Conservation (phyloP, 1,284 basidiomycete species). For the Earliella scabrosa region DNA sequence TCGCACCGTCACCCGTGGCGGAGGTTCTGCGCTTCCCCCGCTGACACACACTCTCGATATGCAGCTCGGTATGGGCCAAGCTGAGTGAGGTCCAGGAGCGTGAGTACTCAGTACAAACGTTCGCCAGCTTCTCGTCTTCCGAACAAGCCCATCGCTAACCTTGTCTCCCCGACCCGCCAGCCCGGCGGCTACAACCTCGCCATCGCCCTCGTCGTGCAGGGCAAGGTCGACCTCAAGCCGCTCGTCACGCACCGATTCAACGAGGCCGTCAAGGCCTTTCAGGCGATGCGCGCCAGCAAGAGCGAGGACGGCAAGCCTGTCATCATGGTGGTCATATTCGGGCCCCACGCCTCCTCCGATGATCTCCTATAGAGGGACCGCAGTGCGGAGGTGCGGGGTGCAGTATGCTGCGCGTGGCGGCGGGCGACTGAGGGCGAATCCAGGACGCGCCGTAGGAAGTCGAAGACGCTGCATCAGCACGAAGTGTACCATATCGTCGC, state of each 20-base stretch:
- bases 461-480: too few relatives aligned
- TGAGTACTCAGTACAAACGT: slow-evolving; percentile 44
- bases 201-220: slow-evolving; percentile 78
- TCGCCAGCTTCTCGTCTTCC: background rate
- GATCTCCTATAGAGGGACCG: slow-evolving; percentile 26
- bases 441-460: too few relatives aligned
- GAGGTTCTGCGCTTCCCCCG: too few relatives aligned
- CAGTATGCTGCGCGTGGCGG: too few relatives aligned
- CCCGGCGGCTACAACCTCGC: slow-evolving; percentile 87
- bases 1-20: too few relatives aligned
- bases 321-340: slow-evolving; percentile 80
- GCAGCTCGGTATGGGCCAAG: slow-evolving; percentile 77
- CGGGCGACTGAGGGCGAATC: too few relatives aligned
- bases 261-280: slow-evolving; percentile 80
- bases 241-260: slow-evolving; percentile 90
- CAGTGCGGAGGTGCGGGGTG: too few relatives aligned
- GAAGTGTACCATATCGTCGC: slow-evolving; percentile 5
- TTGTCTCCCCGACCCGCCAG: slow-evolving; percentile 38
- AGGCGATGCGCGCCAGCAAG: slow-evolving; percentile 79
- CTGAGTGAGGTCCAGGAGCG: slow-evolving; percentile 67
- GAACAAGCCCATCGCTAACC: slow-evolving; percentile 2
- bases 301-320: slow-evolving; percentile 76
- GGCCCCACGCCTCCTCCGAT: slow-evolving; percentile 57
- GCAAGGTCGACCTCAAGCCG: slow-evolving; percentile 86
- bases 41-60: background rate